Percentiles rank a stretch among this genome's conserved stretches.
Conservation (phyloP, 805 yeast genomes). For the Saccharomycopsis sp. region DNA sequence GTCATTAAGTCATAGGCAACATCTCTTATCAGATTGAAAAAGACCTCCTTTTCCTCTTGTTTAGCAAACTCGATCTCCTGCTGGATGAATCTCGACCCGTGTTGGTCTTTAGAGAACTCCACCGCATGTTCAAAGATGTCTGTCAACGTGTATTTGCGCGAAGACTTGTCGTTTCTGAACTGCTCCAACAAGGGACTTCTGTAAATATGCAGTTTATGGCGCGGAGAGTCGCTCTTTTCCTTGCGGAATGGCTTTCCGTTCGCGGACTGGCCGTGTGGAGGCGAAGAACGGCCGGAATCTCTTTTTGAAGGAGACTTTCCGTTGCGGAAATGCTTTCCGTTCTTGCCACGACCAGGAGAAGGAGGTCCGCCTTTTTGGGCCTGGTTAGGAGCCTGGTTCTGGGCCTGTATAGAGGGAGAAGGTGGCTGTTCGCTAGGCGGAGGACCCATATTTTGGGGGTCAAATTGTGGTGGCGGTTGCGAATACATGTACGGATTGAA, state of each 20-base stretch:
- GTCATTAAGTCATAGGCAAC: constrained; percentile 76
- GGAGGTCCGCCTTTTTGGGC: too few relatives aligned
- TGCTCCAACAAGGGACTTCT: constrained; percentile 81
- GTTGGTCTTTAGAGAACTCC: constrained; percentile 93
- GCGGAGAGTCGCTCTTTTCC: constrained; percentile 15
- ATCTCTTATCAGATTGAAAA: constrained; percentile 78
- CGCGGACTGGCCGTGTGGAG: not conserved
- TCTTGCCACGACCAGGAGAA: constrained; percentile 7
- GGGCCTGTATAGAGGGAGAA: too few relatives aligned
- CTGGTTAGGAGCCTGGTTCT: too few relatives aligned
- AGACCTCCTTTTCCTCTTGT: constrained; percentile 66
- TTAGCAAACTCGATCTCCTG: constrained; percentile 65
- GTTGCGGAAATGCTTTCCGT: not conserved
- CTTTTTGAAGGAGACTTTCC: not conserved
- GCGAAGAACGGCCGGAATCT: constrained; percentile 4
- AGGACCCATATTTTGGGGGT: constrained; percentile 21
- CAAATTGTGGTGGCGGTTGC: constrained; percentile 13
- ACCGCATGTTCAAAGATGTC: constrained; percentile 82
- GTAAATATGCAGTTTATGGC: constrained; percentile 40
- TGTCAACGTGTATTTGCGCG: constrained; percentile 55
- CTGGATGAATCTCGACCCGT: constrained; percentile 95
- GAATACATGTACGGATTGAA: constrained; percentile 39
- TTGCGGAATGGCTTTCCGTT: not conserved
- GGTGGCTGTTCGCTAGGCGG: too few relatives aligned
- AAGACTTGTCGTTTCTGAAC: constrained; percentile 58